These are phyloP conservation scores for Syzygium aromaticum DNA, from an alignment of 345 rosid genomes.

Conservation along the genomic window DNA sequence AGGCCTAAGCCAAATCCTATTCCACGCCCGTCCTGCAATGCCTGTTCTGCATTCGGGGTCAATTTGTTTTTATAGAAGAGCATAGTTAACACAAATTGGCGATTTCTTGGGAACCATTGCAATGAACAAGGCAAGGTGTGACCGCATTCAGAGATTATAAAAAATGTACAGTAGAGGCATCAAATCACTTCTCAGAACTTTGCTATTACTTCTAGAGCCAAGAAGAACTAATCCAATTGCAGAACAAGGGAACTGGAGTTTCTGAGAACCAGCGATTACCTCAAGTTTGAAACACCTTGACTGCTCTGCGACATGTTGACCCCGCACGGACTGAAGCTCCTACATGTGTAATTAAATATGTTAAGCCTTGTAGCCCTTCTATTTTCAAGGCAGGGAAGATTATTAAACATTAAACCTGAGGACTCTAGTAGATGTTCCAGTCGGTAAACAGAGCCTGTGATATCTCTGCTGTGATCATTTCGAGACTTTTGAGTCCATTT, in stretches of 20 bases:
- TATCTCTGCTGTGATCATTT: background rate
- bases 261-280: slow-evolving; percentile 28
- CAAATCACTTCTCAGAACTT: background rate
- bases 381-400: background rate
- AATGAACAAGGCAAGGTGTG: background rate
- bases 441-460: background rate
- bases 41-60: background rate
- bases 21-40: background rate
- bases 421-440: background rate
- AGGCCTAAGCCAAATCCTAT: background rate
- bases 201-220: background rate
- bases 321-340: slow-evolving; percentile 96
- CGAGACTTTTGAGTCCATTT: background rate
- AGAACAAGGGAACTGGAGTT: background rate
- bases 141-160: background rate
- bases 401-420: background rate
- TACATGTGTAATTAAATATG: slow-evolving; percentile 7
- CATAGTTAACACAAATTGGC: background rate
- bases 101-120: background rate
- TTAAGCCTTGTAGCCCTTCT: background rate
- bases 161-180: background rate
- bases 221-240: background rate
- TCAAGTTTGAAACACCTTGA: slow-evolving; percentile 97
- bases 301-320: slow-evolving; percentile 95
- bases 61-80: background rate